Conservation (phyloP, 2,329 filamentous ascomycete species). For the Sporothrix phasma region DNA sequence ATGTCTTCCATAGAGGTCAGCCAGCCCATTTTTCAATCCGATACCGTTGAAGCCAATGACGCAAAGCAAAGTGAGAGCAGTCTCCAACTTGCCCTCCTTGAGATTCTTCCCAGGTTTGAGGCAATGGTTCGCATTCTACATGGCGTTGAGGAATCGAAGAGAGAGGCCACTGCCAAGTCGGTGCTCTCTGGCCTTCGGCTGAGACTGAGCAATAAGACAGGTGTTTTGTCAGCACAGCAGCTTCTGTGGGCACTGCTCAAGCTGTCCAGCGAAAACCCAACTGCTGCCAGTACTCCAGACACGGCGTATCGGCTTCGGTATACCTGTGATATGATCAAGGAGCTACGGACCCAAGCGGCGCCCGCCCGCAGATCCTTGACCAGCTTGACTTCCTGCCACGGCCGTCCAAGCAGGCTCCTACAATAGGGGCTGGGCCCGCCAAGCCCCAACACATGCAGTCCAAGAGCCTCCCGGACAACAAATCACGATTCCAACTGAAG, state of each 20-base stretch:
- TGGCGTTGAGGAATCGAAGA: neutral
- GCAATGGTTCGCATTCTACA: neutral
- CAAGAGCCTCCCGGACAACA: neutral
- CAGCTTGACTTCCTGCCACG: neutral
- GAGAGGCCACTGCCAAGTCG: constrained; percentile 1
- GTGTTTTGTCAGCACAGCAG: neutral
- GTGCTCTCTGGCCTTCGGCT: neutral
- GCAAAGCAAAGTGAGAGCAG: neutral
- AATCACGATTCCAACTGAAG: neutral
- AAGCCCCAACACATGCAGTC: neutral
- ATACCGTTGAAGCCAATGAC: neutral
- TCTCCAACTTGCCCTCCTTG: neutral
- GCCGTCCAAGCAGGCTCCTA: neutral
- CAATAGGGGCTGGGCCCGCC: neutral
- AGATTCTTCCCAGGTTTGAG: constrained; percentile 7
- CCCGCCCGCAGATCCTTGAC: neutral
- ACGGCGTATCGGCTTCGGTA: neutral
- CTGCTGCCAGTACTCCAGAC: neutral
- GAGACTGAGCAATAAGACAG: too few relatives aligned
- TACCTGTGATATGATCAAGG: neutral
- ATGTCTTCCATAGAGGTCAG: neutral
- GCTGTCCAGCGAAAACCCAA: neutral
- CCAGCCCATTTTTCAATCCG: neutral
- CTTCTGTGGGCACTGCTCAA: neutral
- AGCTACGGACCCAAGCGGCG: neutral